A percentile compares a stretch with the other conserved stretches of the same genome.
phyloP scores from a whole-genome alignment of 1,139 yeast genomes.

The Arxiozyma bovina region DNA sequence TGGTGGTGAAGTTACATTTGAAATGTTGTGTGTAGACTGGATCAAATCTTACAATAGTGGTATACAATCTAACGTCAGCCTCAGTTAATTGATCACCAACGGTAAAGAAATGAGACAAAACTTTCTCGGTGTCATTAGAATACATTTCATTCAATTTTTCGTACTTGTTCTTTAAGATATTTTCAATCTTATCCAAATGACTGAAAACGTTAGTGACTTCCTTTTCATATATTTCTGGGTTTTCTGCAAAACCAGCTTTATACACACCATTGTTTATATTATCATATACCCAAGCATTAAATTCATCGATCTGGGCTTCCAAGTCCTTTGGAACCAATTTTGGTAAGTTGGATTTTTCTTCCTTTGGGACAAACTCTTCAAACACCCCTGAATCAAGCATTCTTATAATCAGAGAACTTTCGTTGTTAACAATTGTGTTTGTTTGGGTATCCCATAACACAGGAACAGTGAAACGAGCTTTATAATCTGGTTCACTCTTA shows the following conservation, averaged over 20 bases:
- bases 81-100: slow-evolving; percentile 69
- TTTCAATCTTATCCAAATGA: slow-evolving; percentile 69
- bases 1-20: slow-evolving; percentile 80
- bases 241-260: slow-evolving; percentile 83
- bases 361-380: slow-evolving; percentile 39
- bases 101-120: slow-evolving; percentile 29
- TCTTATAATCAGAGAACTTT: slow-evolving; percentile 80
- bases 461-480: slow-evolving; percentile 84
- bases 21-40: slow-evolving; percentile 90
- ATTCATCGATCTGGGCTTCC: slow-evolving; percentile 54
- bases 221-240: slow-evolving; percentile 71
- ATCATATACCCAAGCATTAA: slow-evolving; percentile 80
- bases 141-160: slow-evolving; percentile 31
- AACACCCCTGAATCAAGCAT: slow-evolving; percentile 64
- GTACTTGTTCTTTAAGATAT: slow-evolving; percentile 43
- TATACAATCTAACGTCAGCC: slow-evolving; percentile 78
- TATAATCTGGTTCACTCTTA: slow-evolving; percentile 66
- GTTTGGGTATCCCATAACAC: slow-evolving; percentile 83
- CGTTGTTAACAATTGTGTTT: slow-evolving; percentile 80
- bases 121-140: slow-evolving; percentile 19
- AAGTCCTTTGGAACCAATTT: slow-evolving; percentile 53
- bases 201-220: slow-evolving; percentile 60
- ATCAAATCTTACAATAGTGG: slow-evolving; percentile 81
- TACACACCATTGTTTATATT: slow-evolving; percentile 89
- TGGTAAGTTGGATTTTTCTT: slow-evolving; percentile 14